phyloP scores from a whole-genome alignment of 345 rosid species.

The Clausena lansium region DNA sequence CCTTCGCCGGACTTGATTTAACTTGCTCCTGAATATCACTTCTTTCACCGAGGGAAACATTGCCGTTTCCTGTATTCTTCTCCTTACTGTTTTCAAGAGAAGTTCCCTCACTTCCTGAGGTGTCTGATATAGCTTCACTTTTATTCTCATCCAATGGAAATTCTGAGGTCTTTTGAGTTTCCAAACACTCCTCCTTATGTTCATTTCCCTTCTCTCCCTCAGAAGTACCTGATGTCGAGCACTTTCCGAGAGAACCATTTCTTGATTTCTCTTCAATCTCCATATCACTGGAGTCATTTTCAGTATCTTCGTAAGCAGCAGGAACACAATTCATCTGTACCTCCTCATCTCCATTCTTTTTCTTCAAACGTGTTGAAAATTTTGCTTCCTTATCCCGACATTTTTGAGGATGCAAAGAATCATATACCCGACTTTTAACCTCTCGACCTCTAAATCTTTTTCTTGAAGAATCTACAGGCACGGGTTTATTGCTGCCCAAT shows the following conservation, averaged over 20 bases:
- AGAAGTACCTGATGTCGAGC: conserved; percentile 10
- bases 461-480: conserved; percentile 36
- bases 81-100: neutral
- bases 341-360: conserved; percentile 26
- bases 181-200: neutral
- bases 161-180: conserved; percentile 1
- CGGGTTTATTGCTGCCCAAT: conserved; percentile 26
- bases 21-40: conserved; percentile 13
- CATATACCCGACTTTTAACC: conserved; percentile 91
- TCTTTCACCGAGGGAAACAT: conserved; percentile 6
- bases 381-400: conserved; percentile 31
- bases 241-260: conserved; percentile 20
- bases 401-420: conserved; percentile 43
- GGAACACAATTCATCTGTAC: conserved; percentile 9
- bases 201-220: conserved; percentile 15
- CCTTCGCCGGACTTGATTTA: conserved; percentile 13
- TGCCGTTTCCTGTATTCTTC: neutral
- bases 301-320: conserved; percentile 19
- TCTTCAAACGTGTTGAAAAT: conserved; percentile 35
- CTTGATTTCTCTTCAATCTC: conserved; percentile 39
- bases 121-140: conserved; percentile 19
- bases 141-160: conserved; percentile 17
- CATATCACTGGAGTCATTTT: conserved; percentile 31
- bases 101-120: conserved; percentile 7
- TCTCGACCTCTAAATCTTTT: conserved; percentile 56